A percentile compares a stretch with the other conserved stretches of the same genome.
These are phyloP conservation scores for Fusarium incarnatum DNA, from an alignment of 2,329 filamentous ascomycete species.

Conservation along the genomic window DNA sequence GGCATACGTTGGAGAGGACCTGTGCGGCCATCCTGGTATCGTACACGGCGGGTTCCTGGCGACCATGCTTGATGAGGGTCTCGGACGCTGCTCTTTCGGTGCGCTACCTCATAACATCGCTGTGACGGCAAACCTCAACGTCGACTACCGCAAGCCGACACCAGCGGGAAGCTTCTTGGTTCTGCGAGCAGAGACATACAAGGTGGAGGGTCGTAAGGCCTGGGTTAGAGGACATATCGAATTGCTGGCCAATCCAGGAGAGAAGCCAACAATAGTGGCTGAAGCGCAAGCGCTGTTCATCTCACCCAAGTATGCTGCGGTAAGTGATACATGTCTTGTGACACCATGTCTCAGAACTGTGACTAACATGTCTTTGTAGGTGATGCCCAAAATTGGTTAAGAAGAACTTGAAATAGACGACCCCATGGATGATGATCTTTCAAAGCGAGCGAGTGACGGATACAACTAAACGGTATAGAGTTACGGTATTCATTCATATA, in stretches of 20 bases:
- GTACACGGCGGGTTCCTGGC: slow-evolving; percentile 91
- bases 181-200: slow-evolving; percentile 80
- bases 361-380: slow-evolving; percentile 38
- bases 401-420: slow-evolving; percentile 13
- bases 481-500: slow-evolving; percentile 10
- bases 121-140: slow-evolving; percentile 85
- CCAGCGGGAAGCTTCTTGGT: slow-evolving; percentile 81
- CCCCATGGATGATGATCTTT: slow-evolving; percentile 18
- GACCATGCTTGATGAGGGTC: slow-evolving; percentile 91
- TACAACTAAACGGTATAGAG: slow-evolving; percentile 16
- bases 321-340: slow-evolving; percentile 56
- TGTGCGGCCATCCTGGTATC: slow-evolving; percentile 92
- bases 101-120: slow-evolving; percentile 87
- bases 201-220: slow-evolving; percentile 91
- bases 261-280: slow-evolving; percentile 75
- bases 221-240: slow-evolving; percentile 93
- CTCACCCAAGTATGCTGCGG: slow-evolving; percentile 84
- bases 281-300: slow-evolving; percentile 90
- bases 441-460: slow-evolving; percentile 31
- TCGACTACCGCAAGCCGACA: slow-evolving; percentile 86
- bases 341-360: background rate
- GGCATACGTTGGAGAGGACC: slow-evolving; percentile 78
- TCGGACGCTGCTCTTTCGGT: slow-evolving; percentile 88
- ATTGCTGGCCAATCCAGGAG: slow-evolving; percentile 72
- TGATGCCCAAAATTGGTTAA: slow-evolving; percentile 50